Conservation (phyloP, 1,284 basidiomycete genomes). For the Melampsora larici-populina region DNA sequence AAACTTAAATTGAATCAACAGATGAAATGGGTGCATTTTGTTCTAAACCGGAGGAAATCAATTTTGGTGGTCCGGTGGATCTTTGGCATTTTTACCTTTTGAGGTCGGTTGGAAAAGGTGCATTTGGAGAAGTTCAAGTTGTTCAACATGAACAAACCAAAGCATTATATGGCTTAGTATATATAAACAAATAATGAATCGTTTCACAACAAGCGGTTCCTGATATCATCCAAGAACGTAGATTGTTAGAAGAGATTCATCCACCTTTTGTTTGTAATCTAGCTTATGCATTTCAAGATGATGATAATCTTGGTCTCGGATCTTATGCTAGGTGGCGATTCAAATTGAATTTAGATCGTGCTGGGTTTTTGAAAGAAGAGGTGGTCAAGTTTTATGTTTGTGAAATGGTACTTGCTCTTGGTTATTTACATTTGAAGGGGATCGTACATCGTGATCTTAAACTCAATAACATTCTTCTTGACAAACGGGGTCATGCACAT, state of each 20-base stretch:
- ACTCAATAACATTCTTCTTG: conserved; percentile 92
- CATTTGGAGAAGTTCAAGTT: conserved; percentile 81
- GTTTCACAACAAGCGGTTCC: conserved; percentile 97
- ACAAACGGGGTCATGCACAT: conserved; percentile 87
- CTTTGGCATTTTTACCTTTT: conserved; percentile 95
- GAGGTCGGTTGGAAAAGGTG: conserved; percentile 92
- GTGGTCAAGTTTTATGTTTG: conserved; percentile 84
- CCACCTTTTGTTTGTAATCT: conserved; percentile 91
- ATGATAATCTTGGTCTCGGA: conserved; percentile 96
- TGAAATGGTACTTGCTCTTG: conserved; percentile 77
- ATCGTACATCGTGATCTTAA: too few species aligned
- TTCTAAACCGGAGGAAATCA: conserved; percentile 70
- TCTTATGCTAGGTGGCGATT: conserved; percentile 90
- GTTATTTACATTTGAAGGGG: conserved; percentile 82
- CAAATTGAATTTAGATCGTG: conserved; percentile 89
- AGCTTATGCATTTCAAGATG: conserved; percentile 95
- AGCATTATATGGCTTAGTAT: conserved; percentile 92
- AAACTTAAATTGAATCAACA: too few species aligned
- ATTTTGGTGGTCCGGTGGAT: conserved; percentile 95
- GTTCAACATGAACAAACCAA: conserved; percentile 83
- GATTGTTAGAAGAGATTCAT: conserved; percentile 81
- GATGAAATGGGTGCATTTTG: conserved; percentile 58
- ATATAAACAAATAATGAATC: conserved; percentile 81
- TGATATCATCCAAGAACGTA: conserved; percentile 91
- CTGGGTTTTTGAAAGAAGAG: conserved; percentile 71